Evolutionary conservation across 768 basidiomycete species (phyloP).

Genomic region (Mycena olivaceomarginata): DNA sequence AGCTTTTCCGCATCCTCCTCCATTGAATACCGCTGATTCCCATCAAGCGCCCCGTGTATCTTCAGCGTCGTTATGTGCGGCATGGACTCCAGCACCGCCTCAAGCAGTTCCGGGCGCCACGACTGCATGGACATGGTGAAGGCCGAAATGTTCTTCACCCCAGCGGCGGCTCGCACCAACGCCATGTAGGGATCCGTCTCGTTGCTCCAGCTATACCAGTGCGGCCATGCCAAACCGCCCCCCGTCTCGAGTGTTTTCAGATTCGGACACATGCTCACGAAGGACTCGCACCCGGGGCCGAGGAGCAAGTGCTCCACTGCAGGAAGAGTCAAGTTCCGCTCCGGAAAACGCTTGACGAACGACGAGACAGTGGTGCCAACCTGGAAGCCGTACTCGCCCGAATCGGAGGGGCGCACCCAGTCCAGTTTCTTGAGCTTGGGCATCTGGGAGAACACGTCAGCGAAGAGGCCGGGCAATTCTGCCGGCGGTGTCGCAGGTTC

Average conservation of each 20-base stretch:
- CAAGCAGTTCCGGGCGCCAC: constrained; percentile 24
- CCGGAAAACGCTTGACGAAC: constrained; percentile 23
- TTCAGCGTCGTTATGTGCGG: constrained; percentile 25
- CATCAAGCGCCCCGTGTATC: constrained; percentile 28
- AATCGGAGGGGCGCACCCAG: constrained; percentile 24
- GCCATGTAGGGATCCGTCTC: constrained; percentile 25
- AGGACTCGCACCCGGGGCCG: constrained; percentile 25
- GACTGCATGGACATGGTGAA: constrained; percentile 26
- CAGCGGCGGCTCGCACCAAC: constrained; percentile 24
- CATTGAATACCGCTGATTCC: constrained; percentile 17
- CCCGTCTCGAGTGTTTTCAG: constrained; percentile 25
- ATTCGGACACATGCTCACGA: constrained; percentile 26
- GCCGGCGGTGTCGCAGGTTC: constrained; percentile 27
- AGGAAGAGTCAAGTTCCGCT: constrained; percentile 29
- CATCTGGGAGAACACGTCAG: constrained; percentile 24
- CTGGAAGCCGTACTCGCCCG: constrained; percentile 19
- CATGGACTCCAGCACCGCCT: constrained; percentile 25
- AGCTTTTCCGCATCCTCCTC: constrained; percentile 19
- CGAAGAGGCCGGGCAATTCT: constrained; percentile 24
- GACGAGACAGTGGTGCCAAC: constrained; percentile 23
- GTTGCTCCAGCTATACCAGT: constrained; percentile 19
- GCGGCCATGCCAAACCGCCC: constrained; percentile 25
- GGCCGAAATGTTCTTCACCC: constrained; percentile 26
- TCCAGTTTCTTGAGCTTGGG: constrained; percentile 28
- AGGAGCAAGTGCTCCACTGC: constrained; percentile 29